Conservation (phyloP, 2,329 filamentous ascomycete species). For the Claviceps sp. region DNA sequence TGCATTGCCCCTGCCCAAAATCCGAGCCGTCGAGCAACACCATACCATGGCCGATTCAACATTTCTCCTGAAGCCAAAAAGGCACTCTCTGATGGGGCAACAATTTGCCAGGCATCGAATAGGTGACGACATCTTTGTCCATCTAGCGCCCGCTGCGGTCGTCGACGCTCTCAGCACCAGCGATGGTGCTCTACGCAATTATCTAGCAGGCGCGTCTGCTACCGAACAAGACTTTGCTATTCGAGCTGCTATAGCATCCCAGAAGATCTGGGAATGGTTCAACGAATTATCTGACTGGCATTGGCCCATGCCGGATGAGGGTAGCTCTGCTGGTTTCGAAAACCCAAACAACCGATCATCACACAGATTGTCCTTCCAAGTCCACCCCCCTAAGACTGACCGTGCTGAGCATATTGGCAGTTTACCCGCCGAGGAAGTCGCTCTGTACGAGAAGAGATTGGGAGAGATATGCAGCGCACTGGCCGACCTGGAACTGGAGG, state of each 20-base stretch:
- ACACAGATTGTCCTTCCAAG: conserved; percentile 22
- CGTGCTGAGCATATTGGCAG: conserved; percentile 50
- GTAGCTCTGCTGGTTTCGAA: conserved; percentile 41
- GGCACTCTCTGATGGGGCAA: conserved; percentile 18
- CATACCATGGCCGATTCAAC: conserved; percentile 22
- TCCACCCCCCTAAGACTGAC: conserved; percentile 12
- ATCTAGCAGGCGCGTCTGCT: conserved; percentile 48
- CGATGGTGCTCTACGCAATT: conserved; percentile 38
- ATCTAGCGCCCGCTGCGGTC: conserved; percentile 46
- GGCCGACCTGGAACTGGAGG: conserved; percentile 62
- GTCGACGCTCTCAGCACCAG: conserved; percentile 45
- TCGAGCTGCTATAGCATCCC: conserved; percentile 55
- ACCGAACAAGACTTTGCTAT: conserved; percentile 59
- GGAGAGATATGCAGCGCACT: conserved; percentile 60
- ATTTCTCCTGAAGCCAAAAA: conserved; percentile 19
- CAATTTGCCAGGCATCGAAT: conserved; percentile 34
- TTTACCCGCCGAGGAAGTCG: conserved; percentile 49
- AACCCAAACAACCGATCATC: conserved; percentile 27
- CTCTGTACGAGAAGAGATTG: conserved; percentile 57
- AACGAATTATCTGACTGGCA: conserved; percentile 52
- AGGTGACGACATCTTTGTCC: conserved; percentile 45
- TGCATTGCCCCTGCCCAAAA: background rate
- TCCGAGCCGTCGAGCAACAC: background rate
- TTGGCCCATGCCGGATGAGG: conserved; percentile 32
- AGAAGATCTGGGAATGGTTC: conserved; percentile 61